Evolutionary conservation across 2,329 filamentous ascomycete species (phyloP), one percentile per base, ranked within the genome.

Genomic region (Ilyonectria mors-panacis): DNA sequence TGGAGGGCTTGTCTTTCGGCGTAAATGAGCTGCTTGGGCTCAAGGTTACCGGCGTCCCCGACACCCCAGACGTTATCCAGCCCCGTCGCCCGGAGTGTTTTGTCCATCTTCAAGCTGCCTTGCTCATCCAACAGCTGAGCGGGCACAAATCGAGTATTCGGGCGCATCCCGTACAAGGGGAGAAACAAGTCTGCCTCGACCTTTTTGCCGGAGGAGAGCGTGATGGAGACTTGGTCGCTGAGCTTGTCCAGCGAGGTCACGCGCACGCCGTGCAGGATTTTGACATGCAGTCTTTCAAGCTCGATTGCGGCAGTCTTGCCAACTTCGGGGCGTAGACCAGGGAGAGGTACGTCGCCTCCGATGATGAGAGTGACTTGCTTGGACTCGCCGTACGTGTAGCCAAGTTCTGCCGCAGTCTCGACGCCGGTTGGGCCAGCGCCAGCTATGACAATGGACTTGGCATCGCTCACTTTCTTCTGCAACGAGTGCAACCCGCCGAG

Each of bases 21-120:
- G n/a, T 35, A 62, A 15, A 62, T 62, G 35, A 62, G 59, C 37
- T 55, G 59, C 19, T 62, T 62, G 5, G 48, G 13, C 30, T 62
- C 50, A 3, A 47, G 19, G 33, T 62, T 54, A 13, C 59, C 50
- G 17, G 35, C 50, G 26, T 55, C 59, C 9, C 59, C 59, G n/a
- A n/a, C 59, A 4, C 48, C 48, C 48, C 59, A 62, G 19, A 62
- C 33, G n/a, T 62, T 62, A 15, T 30, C 35, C 26, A 23, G 37
- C 10, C 33, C 54, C 17, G 12, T 30, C 6, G 2, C 48, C 13
- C 48, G 28, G 7, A 53, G 28, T 6, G 30, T 35, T 28, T 21
- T 53, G 48, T 35, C 48, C 9, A 53, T n/a, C 4, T 53, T 53
- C 30, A 53, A 35, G 12, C 21, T 53, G 2, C 48, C 48, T 53